Percentiles rank a stretch among this genome's conserved stretches.
These are phyloP conservation scores for Chlorokybus atmophyticus DNA, from an alignment of 139 green algal genomes.

Conservation along the genomic window DNA sequence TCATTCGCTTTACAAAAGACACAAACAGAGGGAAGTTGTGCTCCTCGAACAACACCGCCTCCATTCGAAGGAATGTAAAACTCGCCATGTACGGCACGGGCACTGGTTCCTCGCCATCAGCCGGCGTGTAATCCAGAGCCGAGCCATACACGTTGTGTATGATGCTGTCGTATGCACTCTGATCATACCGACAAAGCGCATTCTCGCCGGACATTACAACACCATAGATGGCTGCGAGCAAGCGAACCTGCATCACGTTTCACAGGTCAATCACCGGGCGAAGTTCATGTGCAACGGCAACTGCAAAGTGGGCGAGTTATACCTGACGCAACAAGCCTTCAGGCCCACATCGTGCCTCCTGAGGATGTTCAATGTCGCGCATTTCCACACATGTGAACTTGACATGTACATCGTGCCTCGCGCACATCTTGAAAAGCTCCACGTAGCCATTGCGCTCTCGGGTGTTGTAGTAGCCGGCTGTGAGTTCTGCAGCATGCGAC, in stretches of 20 bases:
- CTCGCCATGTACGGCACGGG: conserved; percentile 1
- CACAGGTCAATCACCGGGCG: neutral
- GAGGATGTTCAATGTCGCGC: conserved; percentile 89
- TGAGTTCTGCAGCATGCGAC: conserved; percentile 89
- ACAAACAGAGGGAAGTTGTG: conserved; percentile 20
- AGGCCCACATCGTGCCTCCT: conserved; percentile 68
- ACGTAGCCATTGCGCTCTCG: conserved; percentile 64
- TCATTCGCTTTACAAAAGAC: conserved; percentile 19
- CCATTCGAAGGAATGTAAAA: conserved; percentile 18
- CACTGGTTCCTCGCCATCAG: conserved; percentile 4
- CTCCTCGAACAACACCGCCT: conserved; percentile 16
- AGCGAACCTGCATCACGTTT: neutral
- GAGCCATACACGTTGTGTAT: conserved; percentile 33
- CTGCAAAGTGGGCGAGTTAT: conserved; percentile 18
- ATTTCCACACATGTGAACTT: conserved; percentile 99
- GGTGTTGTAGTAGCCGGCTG: conserved; percentile 94
- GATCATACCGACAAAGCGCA: conserved; percentile 73
- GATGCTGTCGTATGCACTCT: conserved; percentile 26
- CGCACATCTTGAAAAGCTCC: conserved; percentile 34
- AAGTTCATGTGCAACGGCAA: neutral
- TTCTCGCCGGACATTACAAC: conserved; percentile 84
- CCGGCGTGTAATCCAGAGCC: neutral
- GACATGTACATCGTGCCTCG: conserved; percentile 44
- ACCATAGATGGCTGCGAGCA: conserved; percentile 38
- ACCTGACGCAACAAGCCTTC: conserved; percentile 59